Percentiles rank a stretch among this genome's conserved stretches.
These are phyloP conservation scores for Cylindrotheca closterium DNA, from an alignment of 108 stramenopile species.

Conservation along the genomic window DNA sequence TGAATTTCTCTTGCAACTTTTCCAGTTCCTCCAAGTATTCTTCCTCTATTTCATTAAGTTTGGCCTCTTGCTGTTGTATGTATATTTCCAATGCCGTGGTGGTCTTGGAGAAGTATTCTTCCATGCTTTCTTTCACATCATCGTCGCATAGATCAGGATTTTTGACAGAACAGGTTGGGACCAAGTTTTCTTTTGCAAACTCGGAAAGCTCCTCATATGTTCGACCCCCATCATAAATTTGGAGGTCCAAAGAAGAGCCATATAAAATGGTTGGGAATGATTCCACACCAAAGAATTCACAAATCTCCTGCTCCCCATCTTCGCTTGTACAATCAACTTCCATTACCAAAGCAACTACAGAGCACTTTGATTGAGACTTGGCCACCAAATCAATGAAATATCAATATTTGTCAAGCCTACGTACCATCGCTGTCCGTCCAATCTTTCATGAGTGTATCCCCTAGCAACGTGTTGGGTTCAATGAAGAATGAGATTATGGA, in stretches of 20 bases:
- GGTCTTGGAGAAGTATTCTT: constrained; percentile 56
- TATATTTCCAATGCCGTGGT: constrained; percentile 43
- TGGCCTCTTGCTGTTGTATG: constrained; percentile 61
- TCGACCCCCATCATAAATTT: constrained; percentile 81
- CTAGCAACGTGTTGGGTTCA: too few relatives aligned
- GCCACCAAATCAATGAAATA: too few relatives aligned
- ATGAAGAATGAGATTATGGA: too few relatives aligned
- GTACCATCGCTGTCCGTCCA: constrained; percentile 30
- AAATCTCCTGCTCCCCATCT: constrained; percentile 62
- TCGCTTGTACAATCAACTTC: constrained; percentile 72
- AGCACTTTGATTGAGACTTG: background rate
- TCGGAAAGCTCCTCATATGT: constrained; percentile 48
- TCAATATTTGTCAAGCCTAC: too few relatives aligned
- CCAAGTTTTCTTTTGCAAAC: constrained; percentile 75
- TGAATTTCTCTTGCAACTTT: constrained; percentile 63
- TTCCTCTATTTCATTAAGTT: constrained; percentile 54
- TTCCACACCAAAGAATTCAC: constrained; percentile 65
- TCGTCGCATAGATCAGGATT: constrained; percentile 75
- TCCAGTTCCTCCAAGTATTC: constrained; percentile 62
- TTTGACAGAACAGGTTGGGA: constrained; percentile 64
- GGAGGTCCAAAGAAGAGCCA: constrained; percentile 58
- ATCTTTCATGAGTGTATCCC: constrained; percentile 77
- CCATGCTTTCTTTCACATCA: constrained; percentile 50
- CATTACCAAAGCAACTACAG: constrained; percentile 50
- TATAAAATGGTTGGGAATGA: constrained; percentile 86